A percentile compares a stretch with the other conserved stretches of the same genome.
These are phyloP conservation scores for Conticribra weissflogii DNA, from an alignment of 108 stramenopile genomes.

Conservation along the genomic window DNA sequence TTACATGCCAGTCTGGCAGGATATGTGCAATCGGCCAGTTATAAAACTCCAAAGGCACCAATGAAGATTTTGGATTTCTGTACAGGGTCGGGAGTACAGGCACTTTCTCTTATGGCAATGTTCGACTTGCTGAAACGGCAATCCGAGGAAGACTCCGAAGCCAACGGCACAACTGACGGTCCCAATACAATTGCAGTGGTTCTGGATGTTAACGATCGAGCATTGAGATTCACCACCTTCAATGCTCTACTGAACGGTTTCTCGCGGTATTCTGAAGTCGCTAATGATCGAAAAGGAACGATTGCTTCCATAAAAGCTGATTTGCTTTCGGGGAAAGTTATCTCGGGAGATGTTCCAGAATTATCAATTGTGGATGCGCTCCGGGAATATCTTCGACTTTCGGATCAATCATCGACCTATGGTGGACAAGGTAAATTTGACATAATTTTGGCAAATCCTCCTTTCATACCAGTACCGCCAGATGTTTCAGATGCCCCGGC, in stretches of 20 bases:
- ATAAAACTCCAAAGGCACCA: not conserved
- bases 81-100: conserved; percentile 80
- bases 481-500: conserved; percentile 25
- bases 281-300: no score
- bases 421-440: no score
- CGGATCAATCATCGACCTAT: no score
- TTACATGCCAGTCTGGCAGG: conserved; percentile 41
- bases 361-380: no score
- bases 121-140: conserved; percentile 20
- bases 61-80: conserved; percentile 59
- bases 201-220: conserved; percentile 74
- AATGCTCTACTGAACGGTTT: conserved; percentile 72
- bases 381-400: no score
- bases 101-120: conserved; percentile 50
- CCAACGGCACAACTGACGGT: not conserved
- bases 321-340: conserved; percentile 25
- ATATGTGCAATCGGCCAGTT: conserved; percentile 2
- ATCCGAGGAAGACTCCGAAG: not conserved
- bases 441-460: conserved; percentile 84
- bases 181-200: conserved; percentile 33
- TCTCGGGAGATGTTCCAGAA: no score
- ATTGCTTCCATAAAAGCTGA: conserved; percentile 32
- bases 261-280: conserved; percentile 17
- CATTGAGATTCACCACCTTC: conserved; percentile 63
- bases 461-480: conserved; percentile 88